These are phyloP conservation scores for Trichoderma orchidacearum DNA, from an alignment of 495 filamentous ascomycete species.

Conservation along the genomic window DNA sequence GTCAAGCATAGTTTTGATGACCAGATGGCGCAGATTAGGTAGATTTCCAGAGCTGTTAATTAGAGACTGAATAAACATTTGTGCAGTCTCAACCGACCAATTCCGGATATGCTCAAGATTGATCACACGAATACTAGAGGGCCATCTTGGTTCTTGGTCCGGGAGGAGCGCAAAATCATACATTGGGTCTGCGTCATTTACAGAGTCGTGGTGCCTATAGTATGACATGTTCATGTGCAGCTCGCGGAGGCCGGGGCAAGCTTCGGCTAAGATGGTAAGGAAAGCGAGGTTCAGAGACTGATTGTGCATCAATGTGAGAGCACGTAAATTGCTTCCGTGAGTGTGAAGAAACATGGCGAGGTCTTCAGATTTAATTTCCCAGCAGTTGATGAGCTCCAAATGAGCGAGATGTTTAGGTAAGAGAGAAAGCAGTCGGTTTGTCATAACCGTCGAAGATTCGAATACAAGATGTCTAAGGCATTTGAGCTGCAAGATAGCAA, in stretches of 20 bases:
- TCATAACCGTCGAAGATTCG: conserved; percentile 51
- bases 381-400: conserved; percentile 63
- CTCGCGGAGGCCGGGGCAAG: conserved; percentile 53
- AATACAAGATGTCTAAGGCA: conserved; percentile 50
- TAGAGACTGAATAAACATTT: conserved; percentile 64
- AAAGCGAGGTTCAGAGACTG: conserved; percentile 62
- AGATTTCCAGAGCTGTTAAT: conserved; percentile 51
- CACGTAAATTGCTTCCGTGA: conserved; percentile 46
- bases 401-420: conserved; percentile 49
- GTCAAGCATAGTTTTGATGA: conserved; percentile 57
- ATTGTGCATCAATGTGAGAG: conserved; percentile 62
- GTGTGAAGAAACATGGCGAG: conserved; percentile 45
- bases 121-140: conserved; percentile 47
- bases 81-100: conserved; percentile 47
- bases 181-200: conserved; percentile 51
- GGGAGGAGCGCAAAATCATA: conserved; percentile 48
- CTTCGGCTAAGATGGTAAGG: conserved; percentile 39
- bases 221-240: conserved; percentile 65
- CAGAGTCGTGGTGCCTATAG: conserved; percentile 35
- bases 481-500: conserved; percentile 44
- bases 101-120: conserved; percentile 64
- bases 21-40: conserved; percentile 47
- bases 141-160: conserved; percentile 61
- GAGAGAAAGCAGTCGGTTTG: conserved; percentile 40
- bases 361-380: conserved; percentile 44